phyloP scores from a whole-genome alignment of 805 yeast genomes.

The Yueomyces sp. region DNA sequence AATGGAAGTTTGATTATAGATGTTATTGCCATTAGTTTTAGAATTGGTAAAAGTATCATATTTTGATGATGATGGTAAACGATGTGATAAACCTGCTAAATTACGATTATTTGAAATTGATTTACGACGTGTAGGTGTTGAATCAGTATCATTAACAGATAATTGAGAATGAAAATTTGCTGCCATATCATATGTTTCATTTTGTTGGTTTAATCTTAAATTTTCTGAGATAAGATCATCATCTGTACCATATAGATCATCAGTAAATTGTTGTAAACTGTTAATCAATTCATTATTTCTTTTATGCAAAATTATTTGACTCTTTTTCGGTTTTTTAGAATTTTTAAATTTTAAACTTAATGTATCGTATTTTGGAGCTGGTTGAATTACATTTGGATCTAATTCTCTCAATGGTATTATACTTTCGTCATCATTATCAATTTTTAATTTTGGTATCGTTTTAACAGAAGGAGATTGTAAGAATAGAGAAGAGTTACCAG shows the following conservation, averaged over 20 bases:
- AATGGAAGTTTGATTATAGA: background rate
- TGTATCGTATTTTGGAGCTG: conserved; percentile 7
- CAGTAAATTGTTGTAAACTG: conserved; percentile 23
- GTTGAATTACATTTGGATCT: background rate
- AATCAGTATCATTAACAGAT: background rate
- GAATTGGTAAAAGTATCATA: background rate
- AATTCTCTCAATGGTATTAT: background rate
- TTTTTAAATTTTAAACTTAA: conserved; percentile 16
- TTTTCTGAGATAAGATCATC: background rate
- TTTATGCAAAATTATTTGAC: conserved; percentile 2
- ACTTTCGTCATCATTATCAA: conserved; percentile 1
- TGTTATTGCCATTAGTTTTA: background rate
- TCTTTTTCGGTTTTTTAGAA: conserved; percentile 8
- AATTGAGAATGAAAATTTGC: background rate
- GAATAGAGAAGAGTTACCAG: conserved; percentile 9
- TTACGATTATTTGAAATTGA: conserved; percentile 2
- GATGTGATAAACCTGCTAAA: background rate
- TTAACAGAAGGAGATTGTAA: conserved; percentile 9
- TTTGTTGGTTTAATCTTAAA: too few species aligned
- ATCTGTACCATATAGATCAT: conserved; percentile 22
- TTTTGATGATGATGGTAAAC: background rate
- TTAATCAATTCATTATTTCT: conserved; percentile 20
- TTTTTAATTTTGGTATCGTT: conserved; percentile 7
- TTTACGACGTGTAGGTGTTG: conserved; percentile 16
- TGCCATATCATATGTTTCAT: background rate